phyloP scores from a whole-genome alignment of 2,329 filamentous ascomycete genomes.

The Mollisiaceae sp. region DNA sequence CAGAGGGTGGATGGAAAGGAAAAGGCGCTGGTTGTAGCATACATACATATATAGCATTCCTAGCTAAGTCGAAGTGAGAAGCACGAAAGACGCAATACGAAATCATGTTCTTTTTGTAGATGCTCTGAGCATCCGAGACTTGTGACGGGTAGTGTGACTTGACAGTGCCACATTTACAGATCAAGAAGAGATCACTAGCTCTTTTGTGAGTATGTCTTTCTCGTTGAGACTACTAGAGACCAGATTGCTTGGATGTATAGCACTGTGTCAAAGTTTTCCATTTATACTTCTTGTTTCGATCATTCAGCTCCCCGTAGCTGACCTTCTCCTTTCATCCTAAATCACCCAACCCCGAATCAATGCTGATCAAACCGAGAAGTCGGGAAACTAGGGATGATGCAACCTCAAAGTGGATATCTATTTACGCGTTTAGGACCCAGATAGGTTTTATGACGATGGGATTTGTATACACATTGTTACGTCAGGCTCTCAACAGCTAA shows the following conservation, averaged over 20 bases:
- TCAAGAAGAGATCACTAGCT: background rate
- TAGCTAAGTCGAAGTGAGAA: background rate
- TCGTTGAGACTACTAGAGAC: too few species aligned
- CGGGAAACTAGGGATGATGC: background rate
- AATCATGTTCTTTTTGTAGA: slow-evolving; percentile 10
- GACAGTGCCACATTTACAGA: too few species aligned
- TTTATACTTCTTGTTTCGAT: too few species aligned
- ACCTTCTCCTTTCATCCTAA: too few species aligned
- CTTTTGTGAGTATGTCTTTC: background rate
- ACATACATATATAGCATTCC: slow-evolving; percentile 9
- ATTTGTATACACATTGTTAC: background rate
- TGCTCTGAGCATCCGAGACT: slow-evolving; percentile 9
- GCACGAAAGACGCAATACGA: slow-evolving; percentile 9
- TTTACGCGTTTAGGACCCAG: background rate
- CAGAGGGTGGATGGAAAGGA: background rate
- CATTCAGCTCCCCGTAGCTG: too few species aligned
- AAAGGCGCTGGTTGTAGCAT: slow-evolving; percentile 10
- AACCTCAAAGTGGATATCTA: background rate
- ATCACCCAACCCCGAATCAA: too few species aligned
- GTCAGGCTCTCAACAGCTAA: background rate
- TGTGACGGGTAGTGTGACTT: background rate
- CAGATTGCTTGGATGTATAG: too few species aligned
- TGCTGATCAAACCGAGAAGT: too few species aligned
- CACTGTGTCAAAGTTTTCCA: too few species aligned
- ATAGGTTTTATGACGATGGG: background rate